A percentile compares a stretch with the other conserved stretches of the same genome.
These are phyloP conservation scores for Fusarium dimerum DNA, from an alignment of 2,329 filamentous ascomycete species.

Conservation along the genomic window DNA sequence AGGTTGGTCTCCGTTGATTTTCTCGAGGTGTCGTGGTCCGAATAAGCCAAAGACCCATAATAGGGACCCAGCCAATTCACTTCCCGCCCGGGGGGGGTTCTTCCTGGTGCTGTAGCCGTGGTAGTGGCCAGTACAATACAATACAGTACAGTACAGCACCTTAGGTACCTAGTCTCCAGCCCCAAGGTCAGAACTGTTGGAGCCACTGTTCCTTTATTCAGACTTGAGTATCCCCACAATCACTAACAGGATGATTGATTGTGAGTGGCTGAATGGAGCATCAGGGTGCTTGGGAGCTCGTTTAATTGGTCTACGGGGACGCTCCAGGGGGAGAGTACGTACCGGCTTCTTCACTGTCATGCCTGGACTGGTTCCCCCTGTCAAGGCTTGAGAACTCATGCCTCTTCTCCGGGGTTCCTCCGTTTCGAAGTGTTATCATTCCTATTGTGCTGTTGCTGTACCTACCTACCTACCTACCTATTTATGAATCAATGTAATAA, in stretches of 20 bases:
- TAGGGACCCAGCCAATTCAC: slow-evolving; percentile 11
- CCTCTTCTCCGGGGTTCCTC: slow-evolving; percentile 35
- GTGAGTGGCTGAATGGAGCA: not conserved
- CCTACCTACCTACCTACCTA: too few species aligned
- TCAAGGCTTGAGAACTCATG: too few species aligned
- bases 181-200: not conserved
- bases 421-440: slow-evolving; percentile 11
- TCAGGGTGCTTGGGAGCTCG: not conserved
- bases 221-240: not conserved
- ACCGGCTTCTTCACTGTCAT: not conserved
- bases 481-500: too few species aligned
- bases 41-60: slow-evolving; percentile 37
- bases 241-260: not conserved
- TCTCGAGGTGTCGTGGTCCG: slow-evolving; percentile 43
- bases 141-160: too few species aligned
- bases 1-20: slow-evolving; percentile 37
- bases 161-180: too few species aligned
- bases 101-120: slow-evolving; percentile 18
- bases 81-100: slow-evolving; percentile 22
- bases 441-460: too few species aligned
- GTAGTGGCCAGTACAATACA: not conserved
- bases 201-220: not conserved
- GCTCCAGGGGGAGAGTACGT: too few species aligned
- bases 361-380: too few species aligned
- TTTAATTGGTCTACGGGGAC: too few species aligned